These are phyloP conservation scores for Suhomyces vadensis DNA, from an alignment of 805 yeast genomes.

Conservation along the genomic window DNA sequence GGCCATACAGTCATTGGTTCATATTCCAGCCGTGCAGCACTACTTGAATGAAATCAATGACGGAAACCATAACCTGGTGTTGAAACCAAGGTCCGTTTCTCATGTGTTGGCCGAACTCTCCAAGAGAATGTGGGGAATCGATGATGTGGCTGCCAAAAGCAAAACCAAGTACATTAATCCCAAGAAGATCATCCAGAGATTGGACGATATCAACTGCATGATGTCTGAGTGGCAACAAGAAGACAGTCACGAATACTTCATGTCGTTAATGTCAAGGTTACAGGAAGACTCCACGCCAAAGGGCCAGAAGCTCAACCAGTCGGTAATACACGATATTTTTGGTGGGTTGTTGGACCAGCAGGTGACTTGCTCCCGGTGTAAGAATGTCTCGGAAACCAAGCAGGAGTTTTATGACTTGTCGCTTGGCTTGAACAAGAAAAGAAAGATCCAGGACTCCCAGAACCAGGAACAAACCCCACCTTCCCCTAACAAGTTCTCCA, in stretches of 20 bases:
- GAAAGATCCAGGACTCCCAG: constrained; percentile 12
- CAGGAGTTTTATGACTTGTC: constrained; percentile 95
- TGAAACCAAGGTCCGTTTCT: constrained; percentile 61
- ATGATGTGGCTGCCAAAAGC: constrained; percentile 29
- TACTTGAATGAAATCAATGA: constrained; percentile 67
- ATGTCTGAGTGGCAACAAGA: constrained; percentile 98
- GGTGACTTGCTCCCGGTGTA: constrained; percentile 81
- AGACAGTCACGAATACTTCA: constrained; percentile 95
- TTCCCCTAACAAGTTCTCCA: constrained; percentile 48
- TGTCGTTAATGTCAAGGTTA: constrained; percentile 83
- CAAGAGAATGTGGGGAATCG: constrained; percentile 66
- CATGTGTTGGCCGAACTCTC: constrained; percentile 68
- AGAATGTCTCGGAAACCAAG: constrained; percentile 78
- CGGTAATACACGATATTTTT: constrained; percentile 87
- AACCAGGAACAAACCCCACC: not conserved
- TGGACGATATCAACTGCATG: constrained; percentile 89
- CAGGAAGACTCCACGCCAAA: constrained; percentile 93
- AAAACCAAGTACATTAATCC: constrained; percentile 64
- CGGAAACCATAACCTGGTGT: constrained; percentile 48
- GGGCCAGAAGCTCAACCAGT: constrained; percentile 78
- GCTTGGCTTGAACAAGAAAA: constrained; percentile 62
- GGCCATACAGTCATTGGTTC: constrained; percentile 88
- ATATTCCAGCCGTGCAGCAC: constrained; percentile 87
- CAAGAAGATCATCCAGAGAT: constrained; percentile 63
- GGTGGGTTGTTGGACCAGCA: constrained; percentile 87